phyloP scores from a whole-genome alignment of 805 yeast species.

The Debaryomyces castellii region DNA sequence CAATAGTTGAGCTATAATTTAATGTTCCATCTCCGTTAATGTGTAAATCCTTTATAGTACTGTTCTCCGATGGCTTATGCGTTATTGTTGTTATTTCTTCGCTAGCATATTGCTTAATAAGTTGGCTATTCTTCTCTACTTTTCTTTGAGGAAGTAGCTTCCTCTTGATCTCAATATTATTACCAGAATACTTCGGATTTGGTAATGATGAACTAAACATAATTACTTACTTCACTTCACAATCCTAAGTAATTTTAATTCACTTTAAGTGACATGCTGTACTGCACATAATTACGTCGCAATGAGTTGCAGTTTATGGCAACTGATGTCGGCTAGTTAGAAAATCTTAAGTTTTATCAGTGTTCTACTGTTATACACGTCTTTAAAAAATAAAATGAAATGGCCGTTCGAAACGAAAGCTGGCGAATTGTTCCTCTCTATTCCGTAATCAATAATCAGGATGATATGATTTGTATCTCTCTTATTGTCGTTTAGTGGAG shows the following conservation, averaged over 20 bases:
- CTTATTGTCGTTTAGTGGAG: no score
- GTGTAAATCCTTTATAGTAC: constrained; percentile 19
- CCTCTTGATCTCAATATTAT: constrained; percentile 4
- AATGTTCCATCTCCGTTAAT: constrained; percentile 26
- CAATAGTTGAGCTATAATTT: constrained; percentile 26
- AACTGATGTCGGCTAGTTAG: not conserved
- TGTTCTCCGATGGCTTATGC: constrained; percentile 1
- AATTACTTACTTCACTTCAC: not conserved
- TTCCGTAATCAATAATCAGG: no score
- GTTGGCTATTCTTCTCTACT: not conserved
- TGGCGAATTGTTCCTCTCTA: no score
- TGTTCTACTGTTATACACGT: no score
- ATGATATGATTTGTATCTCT: no score
- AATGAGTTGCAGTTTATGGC: not conserved
- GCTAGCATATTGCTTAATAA: not conserved
- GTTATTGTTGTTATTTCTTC: not conserved
- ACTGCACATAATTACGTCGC: not conserved
- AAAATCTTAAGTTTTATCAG: not conserved
- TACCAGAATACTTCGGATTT: constrained; percentile 27
- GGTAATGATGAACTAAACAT: constrained; percentile 39
- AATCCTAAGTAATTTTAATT: not conserved
- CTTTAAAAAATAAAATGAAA: no score
- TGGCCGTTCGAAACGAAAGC: no score
- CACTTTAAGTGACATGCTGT: not conserved
- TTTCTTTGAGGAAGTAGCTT: not conserved